Percentiles rank a stretch among this genome's conserved stretches.
Conservation (phyloP, 306 rosid species). For the Fragaria iinumae region DNA sequence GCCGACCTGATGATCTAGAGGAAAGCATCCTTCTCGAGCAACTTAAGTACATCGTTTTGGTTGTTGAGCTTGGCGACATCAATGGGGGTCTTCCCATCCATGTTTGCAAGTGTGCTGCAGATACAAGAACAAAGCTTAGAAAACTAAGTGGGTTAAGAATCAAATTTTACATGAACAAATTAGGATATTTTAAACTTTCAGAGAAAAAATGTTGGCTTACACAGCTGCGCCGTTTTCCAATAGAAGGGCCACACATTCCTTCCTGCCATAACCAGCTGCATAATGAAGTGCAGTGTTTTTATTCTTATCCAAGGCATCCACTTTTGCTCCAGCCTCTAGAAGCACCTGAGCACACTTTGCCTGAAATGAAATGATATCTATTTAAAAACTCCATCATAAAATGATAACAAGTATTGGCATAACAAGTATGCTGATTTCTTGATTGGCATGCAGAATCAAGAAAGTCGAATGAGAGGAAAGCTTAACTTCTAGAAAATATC, state of each 20-base stretch:
- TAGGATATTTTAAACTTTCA: neutral
- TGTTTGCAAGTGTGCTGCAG: conserved; percentile 90
- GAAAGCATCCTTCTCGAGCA: conserved; percentile 96
- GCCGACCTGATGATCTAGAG: conserved; percentile 43
- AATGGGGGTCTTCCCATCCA: conserved; percentile 96
- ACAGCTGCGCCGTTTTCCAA: conserved; percentile 94
- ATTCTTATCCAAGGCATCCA: conserved; percentile 91
- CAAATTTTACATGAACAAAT: neutral
- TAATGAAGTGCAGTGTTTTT: conserved; percentile 98
- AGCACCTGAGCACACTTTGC: conserved; percentile 94
- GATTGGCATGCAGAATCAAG: neutral
- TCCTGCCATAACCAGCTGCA: conserved; percentile 98
- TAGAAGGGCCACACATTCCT: conserved; percentile 93
- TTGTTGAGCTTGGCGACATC: conserved; percentile 96
- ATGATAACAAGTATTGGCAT: neutral
- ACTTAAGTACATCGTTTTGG: conserved; percentile 84
- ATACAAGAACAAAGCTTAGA: neutral
- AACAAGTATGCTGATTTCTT: neutral
- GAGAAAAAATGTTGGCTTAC: conserved; percentile 43
- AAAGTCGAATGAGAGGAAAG: neutral
- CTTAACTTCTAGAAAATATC: conserved; percentile 7
- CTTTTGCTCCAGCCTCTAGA: conserved; percentile 93
- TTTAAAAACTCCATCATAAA: neutral
- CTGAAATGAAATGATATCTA: conserved; percentile 38
- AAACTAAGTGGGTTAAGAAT: neutral